Evolutionary conservation across 768 basidiomycete species (phyloP).

Genomic region (Leccinellum rugosiceps): DNA sequence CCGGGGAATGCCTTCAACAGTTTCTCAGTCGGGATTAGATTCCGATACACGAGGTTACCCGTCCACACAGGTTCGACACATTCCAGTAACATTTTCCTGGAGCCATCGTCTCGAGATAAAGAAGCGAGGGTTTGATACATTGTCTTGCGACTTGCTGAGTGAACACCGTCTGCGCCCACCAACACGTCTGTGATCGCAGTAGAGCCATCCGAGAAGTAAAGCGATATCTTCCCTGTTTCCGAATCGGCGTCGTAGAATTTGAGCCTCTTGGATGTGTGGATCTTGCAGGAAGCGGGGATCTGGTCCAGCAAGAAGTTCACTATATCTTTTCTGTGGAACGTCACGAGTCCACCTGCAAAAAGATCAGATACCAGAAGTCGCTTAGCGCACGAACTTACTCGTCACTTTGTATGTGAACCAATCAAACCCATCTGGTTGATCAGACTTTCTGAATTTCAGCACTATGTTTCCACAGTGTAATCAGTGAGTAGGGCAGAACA

Average conservation of each 20-base stretch:
- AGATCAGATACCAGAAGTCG: not conserved
- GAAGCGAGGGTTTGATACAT: slow-evolving; percentile 24
- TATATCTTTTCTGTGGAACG: slow-evolving; percentile 38
- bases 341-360: slow-evolving; percentile 25
- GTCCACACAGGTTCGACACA: slow-evolving; percentile 37
- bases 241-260: slow-evolving; percentile 25
- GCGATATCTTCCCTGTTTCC: slow-evolving; percentile 18
- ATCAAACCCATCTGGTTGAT: slow-evolving; percentile 30
- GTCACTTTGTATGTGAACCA: slow-evolving; percentile 25
- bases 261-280: slow-evolving; percentile 37
- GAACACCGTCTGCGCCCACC: slow-evolving; percentile 43
- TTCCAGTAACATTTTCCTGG: slow-evolving; percentile 8
- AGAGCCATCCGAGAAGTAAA: slow-evolving; percentile 38
- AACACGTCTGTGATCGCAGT: slow-evolving; percentile 38
- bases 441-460: slow-evolving; percentile 31
- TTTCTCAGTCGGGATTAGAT: slow-evolving; percentile 29
- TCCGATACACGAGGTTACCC: slow-evolving; percentile 39
- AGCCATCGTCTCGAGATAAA: not conserved
- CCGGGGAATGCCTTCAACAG: slow-evolving; percentile 34
- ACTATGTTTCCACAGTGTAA: slow-evolving; percentile 6
- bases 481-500: not conserved
- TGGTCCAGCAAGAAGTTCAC: slow-evolving; percentile 34
- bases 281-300: slow-evolving; percentile 24
- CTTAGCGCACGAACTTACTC: slow-evolving; percentile 14
- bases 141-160: slow-evolving; percentile 30